These are phyloP conservation scores for Syzygium jambos DNA, from an alignment of 345 rosid species.

Conservation along the genomic window DNA sequence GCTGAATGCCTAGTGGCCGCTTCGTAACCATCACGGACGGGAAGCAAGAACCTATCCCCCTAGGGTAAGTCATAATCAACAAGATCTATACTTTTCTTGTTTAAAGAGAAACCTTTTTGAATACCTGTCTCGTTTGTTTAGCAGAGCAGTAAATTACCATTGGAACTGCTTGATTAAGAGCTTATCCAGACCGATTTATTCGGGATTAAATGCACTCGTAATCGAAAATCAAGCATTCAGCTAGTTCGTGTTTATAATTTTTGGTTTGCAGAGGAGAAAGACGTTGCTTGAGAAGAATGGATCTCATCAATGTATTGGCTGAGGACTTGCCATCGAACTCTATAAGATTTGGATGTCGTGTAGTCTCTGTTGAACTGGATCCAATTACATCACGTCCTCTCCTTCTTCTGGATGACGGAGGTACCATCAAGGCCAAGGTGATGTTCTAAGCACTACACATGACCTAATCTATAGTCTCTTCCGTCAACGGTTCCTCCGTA, in stretches of 20 bases:
- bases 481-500: not conserved
- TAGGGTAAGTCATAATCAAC: not conserved
- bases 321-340: conserved; percentile 27
- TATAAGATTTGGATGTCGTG: conserved; percentile 22
- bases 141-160: not conserved
- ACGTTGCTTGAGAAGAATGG: conserved; percentile 36
- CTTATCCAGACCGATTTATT: not conserved
- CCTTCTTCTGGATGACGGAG: conserved; percentile 14
- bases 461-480: not conserved
- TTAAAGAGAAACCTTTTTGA: not conserved
- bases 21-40: not conserved
- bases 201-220: not conserved
- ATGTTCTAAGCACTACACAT: not conserved
- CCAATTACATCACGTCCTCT: conserved; percentile 2
- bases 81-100: not conserved
- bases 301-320: conserved; percentile 33
- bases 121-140: not conserved
- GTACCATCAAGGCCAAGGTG: conserved; percentile 14
- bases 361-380: conserved; percentile 6
- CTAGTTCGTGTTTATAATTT: not conserved
- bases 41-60: not conserved
- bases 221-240: not conserved
- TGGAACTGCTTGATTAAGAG: not conserved
- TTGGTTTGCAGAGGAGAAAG: conserved; percentile 31
- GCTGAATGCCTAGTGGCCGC: not conserved